Evolutionary conservation across 495 filamentous ascomycete species (phyloP).

Genomic region (Aspergillus taichungensis): DNA sequence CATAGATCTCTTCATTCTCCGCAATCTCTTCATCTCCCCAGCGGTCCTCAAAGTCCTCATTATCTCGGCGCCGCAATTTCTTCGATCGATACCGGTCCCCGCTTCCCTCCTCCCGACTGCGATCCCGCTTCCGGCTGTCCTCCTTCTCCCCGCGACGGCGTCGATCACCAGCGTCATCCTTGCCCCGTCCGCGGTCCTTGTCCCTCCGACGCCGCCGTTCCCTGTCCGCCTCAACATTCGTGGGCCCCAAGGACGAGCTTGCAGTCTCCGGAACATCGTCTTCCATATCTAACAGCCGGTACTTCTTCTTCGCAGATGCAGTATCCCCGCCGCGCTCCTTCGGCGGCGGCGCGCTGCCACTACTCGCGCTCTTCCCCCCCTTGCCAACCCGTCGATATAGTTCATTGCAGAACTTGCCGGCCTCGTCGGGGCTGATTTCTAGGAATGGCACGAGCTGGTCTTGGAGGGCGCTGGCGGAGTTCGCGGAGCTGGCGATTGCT

Average conservation of each 20-base stretch:
- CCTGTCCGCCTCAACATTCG: conserved; percentile 44
- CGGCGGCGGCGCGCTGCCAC: background rate
- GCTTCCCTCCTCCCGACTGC: conserved; percentile 33
- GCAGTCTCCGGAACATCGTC: conserved; percentile 45
- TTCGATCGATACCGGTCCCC: conserved; percentile 43
- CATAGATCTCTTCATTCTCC: conserved; percentile 28
- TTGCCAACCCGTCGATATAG: conserved; percentile 40
- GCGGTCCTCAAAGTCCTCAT: conserved; percentile 58
- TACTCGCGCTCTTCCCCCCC: conserved; percentile 9
- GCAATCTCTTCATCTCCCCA: conserved; percentile 70
- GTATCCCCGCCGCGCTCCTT: conserved; percentile 13
- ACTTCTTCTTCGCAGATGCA: conserved; percentile 50
- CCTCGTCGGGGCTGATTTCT: conserved; percentile 41
- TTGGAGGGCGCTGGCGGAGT: conserved; percentile 42
- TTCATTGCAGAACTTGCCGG: conserved; percentile 44
- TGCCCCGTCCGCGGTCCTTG: conserved; percentile 27
- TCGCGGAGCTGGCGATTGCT: conserved; percentile 47
- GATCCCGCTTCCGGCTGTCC: conserved; percentile 33
- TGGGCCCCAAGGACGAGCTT: conserved; percentile 36
- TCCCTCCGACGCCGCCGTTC: conserved; percentile 38
- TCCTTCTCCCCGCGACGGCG: conserved; percentile 25
- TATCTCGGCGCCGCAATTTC: conserved; percentile 44
- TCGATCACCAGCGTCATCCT: conserved; percentile 17
- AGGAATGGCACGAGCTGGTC: conserved; percentile 48
- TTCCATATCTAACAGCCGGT: conserved; percentile 76